phyloP scores from a whole-genome alignment of 768 basidiomycete genomes.

The Filobasidium floriforme region DNA sequence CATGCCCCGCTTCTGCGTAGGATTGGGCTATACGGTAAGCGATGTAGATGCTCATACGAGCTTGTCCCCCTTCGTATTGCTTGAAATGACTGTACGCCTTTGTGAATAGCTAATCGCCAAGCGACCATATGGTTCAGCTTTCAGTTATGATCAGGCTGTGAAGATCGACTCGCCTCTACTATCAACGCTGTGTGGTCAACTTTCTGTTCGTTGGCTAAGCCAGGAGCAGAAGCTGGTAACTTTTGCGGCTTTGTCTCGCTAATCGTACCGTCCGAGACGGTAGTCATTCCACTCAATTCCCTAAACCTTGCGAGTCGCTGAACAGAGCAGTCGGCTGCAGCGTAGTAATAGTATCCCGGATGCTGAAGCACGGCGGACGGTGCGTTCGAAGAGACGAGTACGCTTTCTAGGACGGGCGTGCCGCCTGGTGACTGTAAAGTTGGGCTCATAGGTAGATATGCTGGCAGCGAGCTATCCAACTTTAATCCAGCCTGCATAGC shows the following conservation, averaged over 20 bases:
- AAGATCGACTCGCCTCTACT: conserved; percentile 57
- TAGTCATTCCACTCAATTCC: background rate
- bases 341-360: conserved; percentile 85
- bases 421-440: conserved; percentile 24
- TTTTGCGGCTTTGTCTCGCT: background rate
- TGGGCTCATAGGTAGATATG: conserved; percentile 27
- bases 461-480: conserved; percentile 36
- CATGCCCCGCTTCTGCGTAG: conserved; percentile 70
- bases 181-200: conserved; percentile 77
- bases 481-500: conserved; percentile 51
- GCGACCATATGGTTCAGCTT: background rate
- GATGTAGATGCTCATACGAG: conserved; percentile 78
- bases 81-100: conserved; percentile 93
- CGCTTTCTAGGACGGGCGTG: conserved; percentile 51
- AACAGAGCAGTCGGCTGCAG: conserved; percentile 79
- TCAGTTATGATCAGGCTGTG: background rate
- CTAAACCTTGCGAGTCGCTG: conserved; percentile 46
- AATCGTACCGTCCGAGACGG: background rate
- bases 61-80: conserved; percentile 61
- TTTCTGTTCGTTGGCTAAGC: conserved; percentile 81
- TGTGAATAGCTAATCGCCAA: conserved; percentile 64
- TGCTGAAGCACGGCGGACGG: conserved; percentile 79
- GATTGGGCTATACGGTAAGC: conserved; percentile 83
- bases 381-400: conserved; percentile 60
- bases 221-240: conserved; percentile 51